phyloP scores from a whole-genome alignment of 352 stramenopile genomes.

The Globisporangium heterothallicum region DNA sequence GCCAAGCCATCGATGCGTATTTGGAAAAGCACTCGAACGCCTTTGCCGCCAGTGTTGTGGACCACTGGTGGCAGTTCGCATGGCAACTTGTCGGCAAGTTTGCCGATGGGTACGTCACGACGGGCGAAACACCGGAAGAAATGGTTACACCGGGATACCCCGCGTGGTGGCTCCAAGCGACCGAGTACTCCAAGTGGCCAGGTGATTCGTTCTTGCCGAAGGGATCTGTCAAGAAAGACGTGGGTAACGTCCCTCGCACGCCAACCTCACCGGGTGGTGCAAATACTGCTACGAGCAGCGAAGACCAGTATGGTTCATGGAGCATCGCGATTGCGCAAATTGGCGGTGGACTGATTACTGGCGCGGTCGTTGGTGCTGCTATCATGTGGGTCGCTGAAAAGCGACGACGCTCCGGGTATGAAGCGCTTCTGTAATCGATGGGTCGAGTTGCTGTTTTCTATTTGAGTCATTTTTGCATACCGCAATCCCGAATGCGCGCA shows the following conservation, averaged over 20 bases:
- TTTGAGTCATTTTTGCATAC: not conserved
- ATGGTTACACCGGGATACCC: slow-evolving; percentile 45
- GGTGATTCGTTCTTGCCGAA: slow-evolving; percentile 29
- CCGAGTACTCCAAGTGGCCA: slow-evolving; percentile 43
- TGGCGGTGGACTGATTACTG: slow-evolving; percentile 21
- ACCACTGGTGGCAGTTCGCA: slow-evolving; percentile 48
- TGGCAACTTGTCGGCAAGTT: slow-evolving; percentile 52
- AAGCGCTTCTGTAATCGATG: slow-evolving; percentile 15
- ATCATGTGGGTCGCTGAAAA: slow-evolving; percentile 28
- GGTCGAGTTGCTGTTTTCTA: not conserved
- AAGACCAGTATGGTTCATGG: not conserved
- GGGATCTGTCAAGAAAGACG: slow-evolving; percentile 15
- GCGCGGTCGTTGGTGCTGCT: slow-evolving; percentile 23
- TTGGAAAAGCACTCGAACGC: slow-evolving; percentile 31
- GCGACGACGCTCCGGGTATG: slow-evolving; percentile 27
- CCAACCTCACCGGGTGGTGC: slow-evolving; percentile 4
- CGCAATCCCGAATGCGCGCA: not conserved
- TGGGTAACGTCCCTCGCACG: slow-evolving; percentile 7
- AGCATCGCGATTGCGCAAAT: slow-evolving; percentile 10
- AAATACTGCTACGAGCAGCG: not conserved
- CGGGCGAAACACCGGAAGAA: slow-evolving; percentile 31
- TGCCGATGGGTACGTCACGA: slow-evolving; percentile 49
- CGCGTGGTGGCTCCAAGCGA: slow-evolving; percentile 34
- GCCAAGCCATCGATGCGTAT: slow-evolving; percentile 15
- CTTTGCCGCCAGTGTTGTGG: slow-evolving; percentile 35